Base-by-base conservation (phyloP, 2,329 filamentous ascomycete genomes). In the Fusarium palustre region DNA sequence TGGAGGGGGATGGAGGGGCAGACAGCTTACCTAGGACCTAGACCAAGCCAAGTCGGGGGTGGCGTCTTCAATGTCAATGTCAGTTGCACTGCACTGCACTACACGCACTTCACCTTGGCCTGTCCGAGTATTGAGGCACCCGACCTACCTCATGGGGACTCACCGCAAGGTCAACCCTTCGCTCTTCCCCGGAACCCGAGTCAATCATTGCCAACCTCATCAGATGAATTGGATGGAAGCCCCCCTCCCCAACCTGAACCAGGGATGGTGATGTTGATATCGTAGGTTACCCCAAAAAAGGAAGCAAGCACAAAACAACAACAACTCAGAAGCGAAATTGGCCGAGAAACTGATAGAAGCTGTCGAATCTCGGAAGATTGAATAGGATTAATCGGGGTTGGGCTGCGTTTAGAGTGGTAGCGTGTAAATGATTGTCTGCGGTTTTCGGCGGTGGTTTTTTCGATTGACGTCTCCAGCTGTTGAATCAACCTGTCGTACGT, bases 371-470 rank as follows among this genome's bases (percentile, higher is more conserved):
- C 34, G 31, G 38, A 46, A 64, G 62, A 70, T 69, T 66, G 55
- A 28, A 45, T 46, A 55, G 34, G 46, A 33, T 62, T 54, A n/a
- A n/a, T n/a, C n/a, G 25, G 50, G 47, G 28, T 59, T 60, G 34
- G 30, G 43, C 34, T 42, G 42, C 54, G 46, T 34, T 57, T 47
- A 43, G 41, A 52, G 33, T 49, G 34, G 53, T 63, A 67, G 53
- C 45, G 68, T 59, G 55, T 48, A 49, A 69, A 54, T 59, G 55
- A 47, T 50, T 47, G 41, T 50, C 59, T 69, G 71, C 68, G 69
- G 63, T 66, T 70, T 73, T 73, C 71, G 67, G 71, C 69, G 69
- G 57, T 56, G 48, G 39, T 34, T 49, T 25, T 50, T 61, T 61
- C 58, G 54, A 50, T 50, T 50, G 47, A 59, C 48, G 58, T 60